Evolutionary conservation across 2,329 filamentous ascomycete species (phyloP).

Genomic region (Fusarium musae): DNA sequence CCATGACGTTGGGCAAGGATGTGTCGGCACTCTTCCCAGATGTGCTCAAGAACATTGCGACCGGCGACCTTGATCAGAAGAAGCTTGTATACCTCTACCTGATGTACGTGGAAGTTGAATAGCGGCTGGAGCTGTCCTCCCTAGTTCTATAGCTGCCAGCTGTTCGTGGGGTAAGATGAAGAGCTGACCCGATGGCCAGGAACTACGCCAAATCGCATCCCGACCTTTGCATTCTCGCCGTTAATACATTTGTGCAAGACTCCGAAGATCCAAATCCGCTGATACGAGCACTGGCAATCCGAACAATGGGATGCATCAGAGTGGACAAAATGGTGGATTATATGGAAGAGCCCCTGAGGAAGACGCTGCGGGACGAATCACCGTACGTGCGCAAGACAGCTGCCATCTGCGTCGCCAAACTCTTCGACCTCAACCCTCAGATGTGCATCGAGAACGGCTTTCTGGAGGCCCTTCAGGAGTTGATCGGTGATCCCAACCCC

Average conservation of each 20-base stretch:
- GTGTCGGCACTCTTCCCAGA: slow-evolving; percentile 97
- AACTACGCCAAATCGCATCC: slow-evolving; percentile 99
- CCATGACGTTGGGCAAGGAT: slow-evolving; percentile 99
- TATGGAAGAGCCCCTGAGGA: slow-evolving; percentile 97
- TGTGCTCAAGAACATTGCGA: slow-evolving; percentile 98
- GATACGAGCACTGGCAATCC: slow-evolving; percentile 91
- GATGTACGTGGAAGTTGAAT: slow-evolving; percentile 72
- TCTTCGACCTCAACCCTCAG: slow-evolving; percentile 91
- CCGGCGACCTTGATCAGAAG: slow-evolving; percentile 94
- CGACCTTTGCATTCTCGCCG: slow-evolving; percentile 96
- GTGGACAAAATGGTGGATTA: slow-evolving; percentile 99
- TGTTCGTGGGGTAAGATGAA: neutral
- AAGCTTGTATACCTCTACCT: slow-evolving; percentile 98
- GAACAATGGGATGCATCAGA: slow-evolving; percentile 98
- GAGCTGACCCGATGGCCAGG: slow-evolving; percentile 61
- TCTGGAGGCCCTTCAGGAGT: slow-evolving; percentile 89
- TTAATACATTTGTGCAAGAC: slow-evolving; percentile 99
- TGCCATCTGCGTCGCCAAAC: slow-evolving; percentile 96
- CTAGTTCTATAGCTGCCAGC: slow-evolving; percentile 3
- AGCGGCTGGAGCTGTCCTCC: neutral
- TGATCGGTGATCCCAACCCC: slow-evolving; percentile 97
- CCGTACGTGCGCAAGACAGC: slow-evolving; percentile 99
- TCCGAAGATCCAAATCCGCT: slow-evolving; percentile 98
- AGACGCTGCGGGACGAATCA: slow-evolving; percentile 96
- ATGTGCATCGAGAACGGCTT: slow-evolving; percentile 98